Conservation (phyloP, 83 land plant species). For the Thuja plicata region DNA sequence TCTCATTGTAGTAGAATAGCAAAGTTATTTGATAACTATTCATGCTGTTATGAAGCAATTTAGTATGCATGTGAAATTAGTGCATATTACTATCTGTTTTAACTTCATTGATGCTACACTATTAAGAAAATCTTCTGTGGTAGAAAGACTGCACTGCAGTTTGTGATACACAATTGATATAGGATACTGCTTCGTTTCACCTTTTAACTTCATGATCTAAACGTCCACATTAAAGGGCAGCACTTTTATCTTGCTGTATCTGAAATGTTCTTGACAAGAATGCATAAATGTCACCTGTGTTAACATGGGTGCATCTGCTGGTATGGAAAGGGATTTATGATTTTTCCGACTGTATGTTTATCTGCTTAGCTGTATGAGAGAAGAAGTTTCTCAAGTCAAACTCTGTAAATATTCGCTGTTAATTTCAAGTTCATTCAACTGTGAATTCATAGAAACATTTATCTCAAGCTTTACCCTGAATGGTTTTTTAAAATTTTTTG, state of each 20-base stretch:
- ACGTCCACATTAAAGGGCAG: background rate
- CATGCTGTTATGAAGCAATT: background rate
- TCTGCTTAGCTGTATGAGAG: constrained; percentile 1
- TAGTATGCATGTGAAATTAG: background rate
- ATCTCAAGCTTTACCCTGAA: background rate
- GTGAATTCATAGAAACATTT: background rate
- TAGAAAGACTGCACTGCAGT: background rate
- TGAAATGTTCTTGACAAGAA: constrained; percentile 2
- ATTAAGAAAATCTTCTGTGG: background rate
- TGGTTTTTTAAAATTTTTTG: constrained; percentile 11
- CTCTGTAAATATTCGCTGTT: background rate
- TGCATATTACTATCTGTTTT: background rate
- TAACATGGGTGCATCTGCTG: constrained; percentile 1
- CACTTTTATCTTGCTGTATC: background rate
- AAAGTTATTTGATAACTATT: background rate
- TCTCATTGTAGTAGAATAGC: background rate
- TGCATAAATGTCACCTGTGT: background rate
- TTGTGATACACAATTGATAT: background rate
- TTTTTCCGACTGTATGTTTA: background rate
- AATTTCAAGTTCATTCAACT: background rate
- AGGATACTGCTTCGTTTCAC: background rate
- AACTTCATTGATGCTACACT: background rate
- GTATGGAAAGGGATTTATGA: background rate
- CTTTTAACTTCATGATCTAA: background rate
- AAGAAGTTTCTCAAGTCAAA: background rate